phyloP scores from a whole-genome alignment of 2,329 filamentous ascomycete species.

The Cladophialophora psammophila region DNA sequence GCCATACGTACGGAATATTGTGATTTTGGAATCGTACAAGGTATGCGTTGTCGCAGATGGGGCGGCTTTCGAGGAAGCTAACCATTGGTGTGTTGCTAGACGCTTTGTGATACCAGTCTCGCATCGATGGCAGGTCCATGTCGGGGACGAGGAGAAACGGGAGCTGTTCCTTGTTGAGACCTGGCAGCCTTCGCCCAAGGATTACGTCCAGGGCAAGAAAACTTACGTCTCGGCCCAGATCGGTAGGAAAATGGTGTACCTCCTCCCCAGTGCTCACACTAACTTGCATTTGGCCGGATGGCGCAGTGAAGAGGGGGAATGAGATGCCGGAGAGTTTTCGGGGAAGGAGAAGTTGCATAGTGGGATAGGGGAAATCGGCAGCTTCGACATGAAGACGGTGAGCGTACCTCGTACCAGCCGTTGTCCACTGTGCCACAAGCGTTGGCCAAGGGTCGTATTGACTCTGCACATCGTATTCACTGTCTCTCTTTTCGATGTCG shows the following conservation, averaged over 20 bases:
- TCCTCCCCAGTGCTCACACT: conserved; percentile 14
- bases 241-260: conserved; percentile 8
- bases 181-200: conserved; percentile 23
- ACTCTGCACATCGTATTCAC: conserved; percentile 42
- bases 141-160: conserved; percentile 35
- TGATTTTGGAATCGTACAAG: conserved; percentile 11
- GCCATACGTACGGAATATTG: conserved; percentile 25
- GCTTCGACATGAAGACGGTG: conserved; percentile 29
- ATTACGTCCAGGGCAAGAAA: conserved; percentile 21
- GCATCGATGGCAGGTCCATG: conserved; percentile 13
- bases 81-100: conserved; percentile 14
- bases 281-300: conserved; percentile 5
- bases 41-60: conserved; percentile 4
- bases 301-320: conserved; percentile 25
- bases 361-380: conserved; percentile 14
- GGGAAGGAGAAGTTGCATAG: conserved; percentile 33
- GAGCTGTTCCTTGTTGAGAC: conserved; percentile 24
- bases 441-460: conserved; percentile 50
- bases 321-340: conserved; percentile 16
- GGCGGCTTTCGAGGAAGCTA: neutral
- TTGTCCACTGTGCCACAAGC: conserved; percentile 40
- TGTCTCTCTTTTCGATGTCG: conserved; percentile 25
- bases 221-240: conserved; percentile 24
- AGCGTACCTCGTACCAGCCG: conserved; percentile 16
- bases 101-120: conserved; percentile 24